Conservation (phyloP, 2,329 filamentous ascomycete genomes). For the Lomentospora prolificans region DNA sequence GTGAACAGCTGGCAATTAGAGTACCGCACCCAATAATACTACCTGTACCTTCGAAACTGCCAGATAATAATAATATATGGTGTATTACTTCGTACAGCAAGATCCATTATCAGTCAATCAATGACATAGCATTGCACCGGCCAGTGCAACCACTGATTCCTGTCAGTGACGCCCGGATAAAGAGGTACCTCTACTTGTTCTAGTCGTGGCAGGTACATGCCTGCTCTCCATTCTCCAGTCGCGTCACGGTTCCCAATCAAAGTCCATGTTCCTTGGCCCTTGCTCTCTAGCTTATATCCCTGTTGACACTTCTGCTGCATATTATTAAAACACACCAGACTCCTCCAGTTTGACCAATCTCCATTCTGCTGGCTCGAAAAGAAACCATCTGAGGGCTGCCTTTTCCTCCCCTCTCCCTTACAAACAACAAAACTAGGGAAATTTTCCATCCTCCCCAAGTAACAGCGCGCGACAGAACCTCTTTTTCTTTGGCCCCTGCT, state of each 20-base stretch:
- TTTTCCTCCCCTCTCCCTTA: not conserved
- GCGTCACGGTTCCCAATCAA: not conserved
- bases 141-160: too few relatives aligned
- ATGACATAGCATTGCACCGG: too few relatives aligned
- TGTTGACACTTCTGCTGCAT: not conserved
- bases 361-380: not conserved
- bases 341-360: not conserved
- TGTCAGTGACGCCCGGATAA: too few relatives aligned
- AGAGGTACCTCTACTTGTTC: not conserved
- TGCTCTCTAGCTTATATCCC: not conserved
- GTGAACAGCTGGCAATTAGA: conserved; percentile 1
- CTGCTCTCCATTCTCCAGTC: not conserved
- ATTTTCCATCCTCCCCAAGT: not conserved
- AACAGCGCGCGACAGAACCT: not conserved
- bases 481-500: not conserved
- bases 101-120: too few relatives aligned
- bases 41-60: too few relatives aligned
- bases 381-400: not conserved
- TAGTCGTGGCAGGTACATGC: not conserved
- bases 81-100: too few relatives aligned
- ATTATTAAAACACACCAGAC: conserved; percentile 1
- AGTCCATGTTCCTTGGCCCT: not conserved
- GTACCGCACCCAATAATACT: not conserved
- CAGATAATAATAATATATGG: too few relatives aligned
- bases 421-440: not conserved